phyloP scores from a whole-genome alignment of 768 basidiomycete species.

The Leccinum longicurvipes region DNA sequence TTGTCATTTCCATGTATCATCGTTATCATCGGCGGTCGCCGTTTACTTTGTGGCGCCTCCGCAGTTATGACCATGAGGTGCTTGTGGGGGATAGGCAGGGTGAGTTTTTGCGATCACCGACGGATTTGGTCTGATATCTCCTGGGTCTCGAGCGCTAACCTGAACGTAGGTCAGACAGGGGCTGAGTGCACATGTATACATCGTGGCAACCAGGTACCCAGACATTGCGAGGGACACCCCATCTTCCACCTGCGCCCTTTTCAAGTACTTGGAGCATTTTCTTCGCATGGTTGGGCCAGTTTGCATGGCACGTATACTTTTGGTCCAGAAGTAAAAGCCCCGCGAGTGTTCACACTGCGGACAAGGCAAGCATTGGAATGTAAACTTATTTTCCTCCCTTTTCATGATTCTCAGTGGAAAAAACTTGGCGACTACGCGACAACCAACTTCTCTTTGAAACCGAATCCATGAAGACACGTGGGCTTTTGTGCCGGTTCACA shows the following conservation, averaged over 20 bases:
- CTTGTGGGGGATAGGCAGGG: not conserved
- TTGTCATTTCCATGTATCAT: not conserved
- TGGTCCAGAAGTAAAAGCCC: not conserved
- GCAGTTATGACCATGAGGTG: not conserved
- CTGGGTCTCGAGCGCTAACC: not conserved
- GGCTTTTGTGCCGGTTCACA: not conserved
- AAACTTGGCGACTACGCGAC: not conserved
- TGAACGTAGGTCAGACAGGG: not conserved
- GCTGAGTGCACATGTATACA: not conserved
- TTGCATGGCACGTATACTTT: not conserved
- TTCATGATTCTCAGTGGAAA: not conserved
- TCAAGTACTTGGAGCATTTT: not conserved
- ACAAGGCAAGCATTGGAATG: not conserved
- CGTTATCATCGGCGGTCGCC: conserved; percentile 3
- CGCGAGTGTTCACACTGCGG: conserved; percentile 11
- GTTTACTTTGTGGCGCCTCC: not conserved
- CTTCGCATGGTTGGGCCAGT: not conserved
- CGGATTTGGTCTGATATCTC: not conserved
- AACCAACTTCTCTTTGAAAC: not conserved
- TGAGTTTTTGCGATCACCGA: not conserved
- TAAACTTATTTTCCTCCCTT: not conserved
- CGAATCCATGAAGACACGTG: not conserved
- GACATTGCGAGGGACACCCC: not conserved
- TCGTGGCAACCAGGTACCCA: not conserved
- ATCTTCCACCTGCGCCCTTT: not conserved